Evolutionary conservation across 371 early-diverging fungal species (phyloP), one percentile per base, ranked within the genome.

Genomic region (Rhizopus arrhizus): DNA sequence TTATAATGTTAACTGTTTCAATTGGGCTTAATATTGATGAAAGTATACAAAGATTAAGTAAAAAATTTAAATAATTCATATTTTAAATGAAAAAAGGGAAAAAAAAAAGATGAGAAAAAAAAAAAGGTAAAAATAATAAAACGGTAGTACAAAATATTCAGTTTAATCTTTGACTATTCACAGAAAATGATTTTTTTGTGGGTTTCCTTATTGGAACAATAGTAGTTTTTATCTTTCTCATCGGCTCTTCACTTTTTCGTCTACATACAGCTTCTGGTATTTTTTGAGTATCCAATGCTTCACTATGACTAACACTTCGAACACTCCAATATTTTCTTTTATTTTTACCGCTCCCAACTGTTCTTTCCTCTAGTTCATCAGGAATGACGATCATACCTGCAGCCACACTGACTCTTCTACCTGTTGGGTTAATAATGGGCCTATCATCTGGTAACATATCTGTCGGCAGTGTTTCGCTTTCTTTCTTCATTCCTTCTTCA

Each of bases 311-410:
- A 6, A 73, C 73, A 54, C 80, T 80, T 1, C 80, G 67, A 3
- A 77, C 69, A 34, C 77, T 73, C 61, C 71, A 69, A 41, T 75
- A 78, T 50, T 68, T 73, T 8, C 75, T 61, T 31, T 70, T 70
- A 32, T 65, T 43, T 52, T 64, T 69, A 15, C 74, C 75, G 8
- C 68, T 63, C 10, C 72, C 75, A 53, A 73, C 66, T 2, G 73
- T 71, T 22, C 77, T 73, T 58, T 75, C 74, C 42, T 80, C 80
- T 16, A 75, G 46, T 31, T 80, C 79, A 43, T 82, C 78, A 8
- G 84, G 84, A 57, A 84, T 74, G 11, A 79, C 62, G 33, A 80
- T 64, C 70, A 79, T 73, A 53, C 84, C 84, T 31, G 84, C 84
- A 8, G 84, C 82, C 3, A 82, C 79, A 56, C 81, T 82, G 7